A percentile compares a stretch with the other conserved stretches of the same genome.
phyloP scores from a whole-genome alignment of 1,284 basidiomycete species.

The Cerioporus squamosus region DNA sequence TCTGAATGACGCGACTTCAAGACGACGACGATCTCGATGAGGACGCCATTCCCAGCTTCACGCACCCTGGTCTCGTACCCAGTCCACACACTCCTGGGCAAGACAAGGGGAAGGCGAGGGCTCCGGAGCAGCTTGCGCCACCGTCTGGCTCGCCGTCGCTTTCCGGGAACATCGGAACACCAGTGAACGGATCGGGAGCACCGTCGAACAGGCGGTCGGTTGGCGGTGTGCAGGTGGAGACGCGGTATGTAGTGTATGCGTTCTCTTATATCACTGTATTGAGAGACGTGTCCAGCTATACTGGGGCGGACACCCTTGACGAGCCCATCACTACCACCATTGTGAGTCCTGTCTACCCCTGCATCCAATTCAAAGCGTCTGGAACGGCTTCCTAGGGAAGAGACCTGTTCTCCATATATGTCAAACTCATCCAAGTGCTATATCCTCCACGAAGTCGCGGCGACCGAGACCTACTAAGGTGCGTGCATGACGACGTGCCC shows the following conservation, averaged over 20 bases:
- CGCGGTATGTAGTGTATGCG: slow-evolving; percentile 56
- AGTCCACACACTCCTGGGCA: slow-evolving; percentile 33
- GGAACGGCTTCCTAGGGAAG: slow-evolving; percentile 58
- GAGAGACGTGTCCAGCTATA: slow-evolving; percentile 52
- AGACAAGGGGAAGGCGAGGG: slow-evolving; percentile 74
- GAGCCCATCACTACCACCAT: slow-evolving; percentile 91
- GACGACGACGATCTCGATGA: slow-evolving; percentile 84
- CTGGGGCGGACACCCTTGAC: slow-evolving; percentile 86
- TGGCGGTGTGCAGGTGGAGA: slow-evolving; percentile 87
- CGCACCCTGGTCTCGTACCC: slow-evolving; percentile 57
- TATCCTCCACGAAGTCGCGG: slow-evolving; percentile 78
- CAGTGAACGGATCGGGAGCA: slow-evolving; percentile 41
- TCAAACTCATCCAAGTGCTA: slow-evolving; percentile 90
- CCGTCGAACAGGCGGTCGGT: slow-evolving; percentile 62
- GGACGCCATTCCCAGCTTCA: slow-evolving; percentile 76
- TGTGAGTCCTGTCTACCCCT: slow-evolving; percentile 50
- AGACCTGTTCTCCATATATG: slow-evolving; percentile 87
- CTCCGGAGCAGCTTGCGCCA: slow-evolving; percentile 58
- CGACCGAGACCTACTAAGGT: slow-evolving; percentile 83
- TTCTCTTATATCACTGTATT: background rate
- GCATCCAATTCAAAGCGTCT: background rate
- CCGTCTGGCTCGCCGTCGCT: slow-evolving; percentile 45
- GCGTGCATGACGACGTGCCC: slow-evolving; percentile 18
- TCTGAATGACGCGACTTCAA: slow-evolving; percentile 38
- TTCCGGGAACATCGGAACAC: slow-evolving; percentile 75